These are phyloP conservation scores for Lagerstroemia speciosa DNA, from an alignment of 345 rosid genomes.

Conservation along the genomic window DNA sequence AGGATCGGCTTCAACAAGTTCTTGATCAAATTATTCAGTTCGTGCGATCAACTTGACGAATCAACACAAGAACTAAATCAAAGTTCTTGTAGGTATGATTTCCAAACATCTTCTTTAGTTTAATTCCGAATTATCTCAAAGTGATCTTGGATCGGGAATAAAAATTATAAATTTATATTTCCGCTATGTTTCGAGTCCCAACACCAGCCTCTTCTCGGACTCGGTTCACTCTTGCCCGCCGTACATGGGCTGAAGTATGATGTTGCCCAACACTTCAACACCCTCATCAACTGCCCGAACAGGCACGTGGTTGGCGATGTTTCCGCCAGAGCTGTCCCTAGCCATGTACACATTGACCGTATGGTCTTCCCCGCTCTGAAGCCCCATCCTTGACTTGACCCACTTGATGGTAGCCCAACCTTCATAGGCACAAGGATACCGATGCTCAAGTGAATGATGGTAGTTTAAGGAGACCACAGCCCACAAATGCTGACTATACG, in stretches of 20 bases:
- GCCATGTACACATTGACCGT: slow-evolving; percentile 17
- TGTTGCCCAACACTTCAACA: slow-evolving; percentile 18
- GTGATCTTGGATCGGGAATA: no score
- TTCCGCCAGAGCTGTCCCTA: slow-evolving; percentile 24
- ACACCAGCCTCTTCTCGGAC: slow-evolving; percentile 20
- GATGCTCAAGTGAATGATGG: slow-evolving; percentile 26
- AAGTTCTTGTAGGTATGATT: no score
- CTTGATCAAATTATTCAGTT: no score
- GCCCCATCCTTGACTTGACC: slow-evolving; percentile 17
- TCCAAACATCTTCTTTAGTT: no score
- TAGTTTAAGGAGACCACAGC: slow-evolving; percentile 25
- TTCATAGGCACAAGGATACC: slow-evolving; percentile 22
- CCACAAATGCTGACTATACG: slow-evolving; percentile 12
- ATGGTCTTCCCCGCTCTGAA: slow-evolving; percentile 18
- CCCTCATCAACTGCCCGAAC: slow-evolving; percentile 12
- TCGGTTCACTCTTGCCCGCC: slow-evolving; percentile 19
- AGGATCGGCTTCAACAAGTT: no score
- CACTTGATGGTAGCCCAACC: slow-evolving; percentile 22
- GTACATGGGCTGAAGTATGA: slow-evolving; percentile 18
- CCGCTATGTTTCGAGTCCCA: no score
- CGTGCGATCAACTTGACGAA: no score
- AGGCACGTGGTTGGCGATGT: slow-evolving; percentile 21
- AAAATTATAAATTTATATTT: no score
- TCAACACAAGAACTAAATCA: no score
- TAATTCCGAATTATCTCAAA: no score